Base-by-base conservation (phyloP, 805 yeast genomes). In the Diddensiella caesifluorescens region DNA sequence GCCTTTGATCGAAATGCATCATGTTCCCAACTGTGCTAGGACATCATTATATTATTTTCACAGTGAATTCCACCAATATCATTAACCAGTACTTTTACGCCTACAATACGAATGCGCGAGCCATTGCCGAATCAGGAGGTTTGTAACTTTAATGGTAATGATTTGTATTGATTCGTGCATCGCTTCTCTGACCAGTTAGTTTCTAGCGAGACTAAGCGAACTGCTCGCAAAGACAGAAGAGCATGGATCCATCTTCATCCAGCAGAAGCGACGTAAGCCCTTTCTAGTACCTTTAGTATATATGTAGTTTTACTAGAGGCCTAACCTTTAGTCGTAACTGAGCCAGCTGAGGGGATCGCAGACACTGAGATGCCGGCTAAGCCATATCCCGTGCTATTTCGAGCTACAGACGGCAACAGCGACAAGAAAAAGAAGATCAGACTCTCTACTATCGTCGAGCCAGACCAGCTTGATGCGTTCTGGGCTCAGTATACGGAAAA, bases 401-500 rank as follows among this genome's bases (percentile, higher is more conserved):
- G 95, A 59, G 74, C 83, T 39, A 66, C 84, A 0, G 71, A 77
- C 61, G 84, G 84, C 23, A 68, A 66, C 18, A 59, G 60, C 31
- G 73, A 74, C 33, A 75, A 74, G 53, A 57, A 66, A 13, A 63
- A 65, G 44, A 77, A 77, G 52, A 55, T 61, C n/a, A 84, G 84
- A 55, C 59, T 81, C 23, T 77, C 88, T 21, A 88, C 97, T 0
- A 75, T 80, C 9, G 88, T 89, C 4, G 73, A 74, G 21, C 67
- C 79, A 0, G 73, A 69, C 1, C 63, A 73, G 2, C 66, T 89
- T 50, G 85, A 80, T 48, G 60, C 67, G 45, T 89, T 89, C 60
- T 89, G 96, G 96, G 60, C 62, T 32, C 79, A 77, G 20, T 89
- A 88, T 62, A 64, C 85, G 1, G 77, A 76, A 32, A 74, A 74